A percentile compares a stretch with the other conserved stretches of the same genome.
These are phyloP conservation scores for Dryas integrifolia DNA, from an alignment of 331 rosid genomes.

Conservation along the genomic window DNA sequence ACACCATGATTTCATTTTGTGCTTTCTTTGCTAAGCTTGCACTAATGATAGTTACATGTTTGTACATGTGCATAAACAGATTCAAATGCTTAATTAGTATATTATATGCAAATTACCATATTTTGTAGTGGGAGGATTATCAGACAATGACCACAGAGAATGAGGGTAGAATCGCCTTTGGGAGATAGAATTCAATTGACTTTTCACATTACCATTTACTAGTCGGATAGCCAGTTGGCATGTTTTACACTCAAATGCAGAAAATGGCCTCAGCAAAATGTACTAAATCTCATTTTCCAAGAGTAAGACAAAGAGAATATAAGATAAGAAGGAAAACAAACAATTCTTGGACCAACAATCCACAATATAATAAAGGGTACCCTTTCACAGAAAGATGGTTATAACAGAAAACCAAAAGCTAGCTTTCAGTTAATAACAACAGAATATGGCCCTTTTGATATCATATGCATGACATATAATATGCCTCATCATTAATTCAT, in stretches of 20 bases:
- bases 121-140: not conserved
- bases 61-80: not conserved
- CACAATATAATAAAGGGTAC: not conserved
- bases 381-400: not conserved
- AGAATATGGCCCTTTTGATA: not conserved
- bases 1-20: conserved; percentile 5
- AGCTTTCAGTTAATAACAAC: not conserved
- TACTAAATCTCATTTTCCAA: not conserved
- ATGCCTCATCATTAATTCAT: not conserved
- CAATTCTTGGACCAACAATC: not conserved
- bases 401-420: not conserved
- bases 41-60: not conserved
- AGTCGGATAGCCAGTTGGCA: not conserved
- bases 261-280: not conserved
- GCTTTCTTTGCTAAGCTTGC: conserved; percentile 16
- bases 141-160: not conserved
- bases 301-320: not conserved
- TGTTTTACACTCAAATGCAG: conserved; percentile 7
- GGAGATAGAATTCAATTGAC: not conserved
- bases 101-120: not conserved
- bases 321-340: not conserved
- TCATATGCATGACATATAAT: not conserved
- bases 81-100: not conserved
- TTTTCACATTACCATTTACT: not conserved
- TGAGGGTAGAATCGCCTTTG: not conserved